Base-by-base conservation (phyloP, 202 grass and related monocot genomes). In the Bolboschoenoplectus hybrid region DNA sequence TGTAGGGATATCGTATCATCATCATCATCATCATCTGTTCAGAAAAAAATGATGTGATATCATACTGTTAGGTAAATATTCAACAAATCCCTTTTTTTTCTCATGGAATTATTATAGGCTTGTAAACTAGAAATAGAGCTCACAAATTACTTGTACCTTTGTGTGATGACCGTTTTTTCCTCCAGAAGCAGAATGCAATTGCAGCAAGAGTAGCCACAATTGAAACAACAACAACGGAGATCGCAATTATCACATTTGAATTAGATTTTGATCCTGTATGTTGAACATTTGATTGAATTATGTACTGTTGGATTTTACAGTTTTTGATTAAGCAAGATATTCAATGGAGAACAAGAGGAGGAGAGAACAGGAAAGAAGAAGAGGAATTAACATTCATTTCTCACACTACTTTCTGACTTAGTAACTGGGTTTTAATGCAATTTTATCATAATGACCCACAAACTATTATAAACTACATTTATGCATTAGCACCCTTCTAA, bases 151-250 rank as follows among this genome's bases (percentile, higher is more conserved):
- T 50, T 46, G 10, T 32, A 51, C 38, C 13, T 52, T 50, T 50
- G 11, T 68, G 10, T 47, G 43, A 16, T 83, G 43, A 65, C n/a
- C n/a, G 19, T 19, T 36, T 83, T 83, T 45, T 83, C 9, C 62
- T 67, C 56, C 60, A 83, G 34, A 83, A 49, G 44, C 38, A 83
- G 46, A 83, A 66, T 41, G 62, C 81, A 83, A 83, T 35, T 1
- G 5, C 60, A 46, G 62, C 62, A 51, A 83, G 44, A 45, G 17
- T 19, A 0, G 58, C 81, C 49, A 82, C 81, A 35, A 82, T 19
- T 0, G 1, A 53, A 82, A 14, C 40, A 44, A 67, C 41, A 52
- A 41, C 1, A 2, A 81, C 6, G 14, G 60, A 65, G 39, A 64
- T 58, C 5, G 4, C 81, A 83, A 83, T 83, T 68, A 7, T 53